phyloP scores from a whole-genome alignment of 345 rosid genomes.

The Sisymbrium irio region DNA sequence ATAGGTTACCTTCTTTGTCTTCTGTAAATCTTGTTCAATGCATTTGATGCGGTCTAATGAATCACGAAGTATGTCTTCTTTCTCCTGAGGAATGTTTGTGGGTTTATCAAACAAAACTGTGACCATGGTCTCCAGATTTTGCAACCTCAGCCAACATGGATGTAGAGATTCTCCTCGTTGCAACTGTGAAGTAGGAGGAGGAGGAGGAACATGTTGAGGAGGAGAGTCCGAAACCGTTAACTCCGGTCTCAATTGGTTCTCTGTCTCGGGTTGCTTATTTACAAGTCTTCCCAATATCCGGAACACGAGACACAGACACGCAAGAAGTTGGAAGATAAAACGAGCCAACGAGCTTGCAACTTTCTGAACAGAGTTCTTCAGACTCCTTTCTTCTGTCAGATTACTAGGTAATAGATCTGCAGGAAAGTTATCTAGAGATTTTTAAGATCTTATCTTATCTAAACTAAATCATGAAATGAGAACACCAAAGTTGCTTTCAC shows the following conservation, averaged over 20 bases:
- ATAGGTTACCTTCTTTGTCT: slow-evolving; percentile 66
- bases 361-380: slow-evolving; percentile 38
- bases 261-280: slow-evolving; percentile 39
- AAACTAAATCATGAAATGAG: background rate
- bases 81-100: slow-evolving; percentile 75
- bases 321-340: slow-evolving; percentile 50
- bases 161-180: slow-evolving; percentile 46
- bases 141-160: slow-evolving; percentile 90
- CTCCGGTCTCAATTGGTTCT: slow-evolving; percentile 40
- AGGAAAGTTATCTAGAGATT: slow-evolving; percentile 16
- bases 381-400: slow-evolving; percentile 30
- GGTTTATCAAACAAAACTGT: slow-evolving; percentile 63
- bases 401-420: slow-evolving; percentile 48
- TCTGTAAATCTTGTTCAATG: slow-evolving; percentile 84
- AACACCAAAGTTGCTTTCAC: slow-evolving; percentile 9
- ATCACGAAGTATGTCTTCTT: slow-evolving; percentile 80
- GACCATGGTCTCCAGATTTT: slow-evolving; percentile 65
- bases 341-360: slow-evolving; percentile 35
- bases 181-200: slow-evolving; percentile 29
- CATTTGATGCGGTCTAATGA: slow-evolving; percentile 75
- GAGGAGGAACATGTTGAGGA: slow-evolving; percentile 36
- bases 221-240: slow-evolving; percentile 39
- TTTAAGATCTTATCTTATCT: slow-evolving; percentile 14
- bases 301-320: slow-evolving; percentile 46
- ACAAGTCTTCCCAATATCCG: slow-evolving; percentile 46